Evolutionary conservation across 495 filamentous ascomycete species (phyloP).

Genomic region (Neurospora tetraspora): DNA sequence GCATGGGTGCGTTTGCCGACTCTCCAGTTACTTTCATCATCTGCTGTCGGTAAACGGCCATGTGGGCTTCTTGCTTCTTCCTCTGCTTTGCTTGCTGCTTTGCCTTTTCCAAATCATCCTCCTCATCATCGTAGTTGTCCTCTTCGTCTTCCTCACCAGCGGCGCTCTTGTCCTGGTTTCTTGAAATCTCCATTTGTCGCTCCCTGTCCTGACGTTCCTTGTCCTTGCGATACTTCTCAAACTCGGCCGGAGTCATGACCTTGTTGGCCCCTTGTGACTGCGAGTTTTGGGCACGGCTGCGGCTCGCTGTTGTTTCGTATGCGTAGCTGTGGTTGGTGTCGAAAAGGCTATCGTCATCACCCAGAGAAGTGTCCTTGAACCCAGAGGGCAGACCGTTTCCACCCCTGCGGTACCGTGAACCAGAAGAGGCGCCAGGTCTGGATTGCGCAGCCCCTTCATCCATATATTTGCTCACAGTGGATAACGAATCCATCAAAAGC

Average conservation of each 20-base stretch:
- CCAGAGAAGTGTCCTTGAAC: slow-evolving; percentile 19
- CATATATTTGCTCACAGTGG: slow-evolving; percentile 36
- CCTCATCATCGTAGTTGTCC: slow-evolving; percentile 65
- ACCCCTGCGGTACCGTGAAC: slow-evolving; percentile 28
- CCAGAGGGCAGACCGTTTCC: slow-evolving; percentile 14
- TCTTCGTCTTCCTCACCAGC: slow-evolving; percentile 46
- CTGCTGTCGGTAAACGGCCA: slow-evolving; percentile 83
- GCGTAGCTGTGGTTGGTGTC: slow-evolving; percentile 45
- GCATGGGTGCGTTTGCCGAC: slow-evolving; percentile 32
- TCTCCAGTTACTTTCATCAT: slow-evolving; percentile 97
- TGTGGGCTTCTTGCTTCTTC: slow-evolving; percentile 81
- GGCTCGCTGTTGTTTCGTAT: slow-evolving; percentile 44
- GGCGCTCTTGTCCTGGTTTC: slow-evolving; percentile 15
- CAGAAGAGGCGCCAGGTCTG: slow-evolving; percentile 3
- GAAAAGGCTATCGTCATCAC: slow-evolving; percentile 35
- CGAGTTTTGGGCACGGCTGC: slow-evolving; percentile 27
- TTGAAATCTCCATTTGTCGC: slow-evolving; percentile 29
- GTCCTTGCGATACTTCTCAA: slow-evolving; percentile 72
- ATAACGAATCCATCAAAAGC: slow-evolving; percentile 53
- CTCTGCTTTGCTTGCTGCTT: slow-evolving; percentile 64
- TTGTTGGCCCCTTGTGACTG: slow-evolving; percentile 45
- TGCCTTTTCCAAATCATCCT: slow-evolving; percentile 70
- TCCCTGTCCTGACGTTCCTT: slow-evolving; percentile 72
- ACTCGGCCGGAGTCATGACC: slow-evolving; percentile 83
- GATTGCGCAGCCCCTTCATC: slow-evolving; percentile 10